A percentile compares a stretch with the other conserved stretches of the same genome.
phyloP scores from a whole-genome alignment of 768 basidiomycete genomes.

The Leccinum truebloodii region DNA sequence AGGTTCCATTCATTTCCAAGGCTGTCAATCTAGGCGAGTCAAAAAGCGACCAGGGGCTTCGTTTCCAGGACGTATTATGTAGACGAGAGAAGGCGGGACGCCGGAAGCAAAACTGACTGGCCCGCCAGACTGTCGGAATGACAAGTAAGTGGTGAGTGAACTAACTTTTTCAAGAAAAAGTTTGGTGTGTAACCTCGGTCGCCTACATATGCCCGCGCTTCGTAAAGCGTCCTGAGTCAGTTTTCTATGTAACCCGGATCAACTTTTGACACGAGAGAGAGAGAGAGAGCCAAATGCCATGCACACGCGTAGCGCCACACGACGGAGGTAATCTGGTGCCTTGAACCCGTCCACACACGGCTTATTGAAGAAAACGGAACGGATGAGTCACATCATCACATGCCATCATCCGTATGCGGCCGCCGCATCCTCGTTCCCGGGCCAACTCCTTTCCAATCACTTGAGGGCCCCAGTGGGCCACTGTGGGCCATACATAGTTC shows the following conservation, averaged over 20 bases:
- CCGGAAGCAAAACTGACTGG: background rate
- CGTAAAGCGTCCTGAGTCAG: background rate
- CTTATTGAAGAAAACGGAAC: no score
- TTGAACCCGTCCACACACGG: background rate
- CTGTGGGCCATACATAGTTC: background rate
- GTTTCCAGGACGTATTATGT: background rate
- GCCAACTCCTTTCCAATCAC: background rate
- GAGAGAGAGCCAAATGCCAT: background rate
- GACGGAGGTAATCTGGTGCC: background rate
- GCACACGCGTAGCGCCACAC: background rate
- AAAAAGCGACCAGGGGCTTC: background rate
- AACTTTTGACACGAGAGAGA: background rate
- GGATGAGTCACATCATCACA: background rate
- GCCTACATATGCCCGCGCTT: conserved; percentile 1
- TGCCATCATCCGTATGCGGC: background rate
- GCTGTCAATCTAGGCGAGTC: conserved; percentile 3
- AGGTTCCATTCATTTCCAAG: conserved; percentile 8
- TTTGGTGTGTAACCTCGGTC: background rate
- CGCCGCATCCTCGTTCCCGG: background rate
- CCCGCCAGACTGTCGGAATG: background rate
- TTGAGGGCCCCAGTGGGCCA: background rate
- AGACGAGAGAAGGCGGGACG: conserved; percentile 4
- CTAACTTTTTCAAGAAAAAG: background rate
- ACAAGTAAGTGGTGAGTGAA: background rate
- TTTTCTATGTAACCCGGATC: background rate